Conservation (phyloP, 345 rosid genomes). For the Populus simonii region DNA sequence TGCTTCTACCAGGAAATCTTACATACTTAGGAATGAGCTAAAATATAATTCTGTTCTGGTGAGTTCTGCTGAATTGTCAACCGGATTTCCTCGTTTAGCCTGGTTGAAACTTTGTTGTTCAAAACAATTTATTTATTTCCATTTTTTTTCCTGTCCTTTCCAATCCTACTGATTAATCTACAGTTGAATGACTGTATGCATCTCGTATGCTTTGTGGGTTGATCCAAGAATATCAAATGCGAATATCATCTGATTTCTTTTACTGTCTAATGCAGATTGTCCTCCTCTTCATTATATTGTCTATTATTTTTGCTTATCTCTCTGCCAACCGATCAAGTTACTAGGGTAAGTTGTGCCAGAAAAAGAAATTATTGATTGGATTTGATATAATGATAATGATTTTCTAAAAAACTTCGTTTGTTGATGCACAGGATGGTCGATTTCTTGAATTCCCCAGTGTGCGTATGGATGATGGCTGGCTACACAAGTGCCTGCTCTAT, state of each 20-base stretch:
- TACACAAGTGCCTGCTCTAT: background rate
- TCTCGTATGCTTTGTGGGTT: background rate
- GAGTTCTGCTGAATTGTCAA: conserved; percentile 1
- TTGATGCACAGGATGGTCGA: background rate
- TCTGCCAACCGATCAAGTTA: conserved; percentile 23
- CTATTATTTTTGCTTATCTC: conserved; percentile 36
- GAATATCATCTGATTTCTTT: conserved; percentile 15
- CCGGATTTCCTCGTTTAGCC: background rate
- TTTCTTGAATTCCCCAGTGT: background rate
- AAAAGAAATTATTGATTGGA: background rate
- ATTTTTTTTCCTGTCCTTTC: background rate
- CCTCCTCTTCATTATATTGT: conserved; percentile 37
- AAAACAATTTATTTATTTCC: background rate
- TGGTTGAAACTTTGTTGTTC: background rate
- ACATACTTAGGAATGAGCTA: conserved; percentile 26
- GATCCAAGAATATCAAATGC: background rate
- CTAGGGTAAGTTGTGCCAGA: conserved; percentile 19
- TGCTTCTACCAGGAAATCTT: conserved; percentile 49
- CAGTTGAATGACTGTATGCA: background rate
- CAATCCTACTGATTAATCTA: background rate
- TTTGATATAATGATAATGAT: background rate
- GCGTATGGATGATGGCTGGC: background rate
- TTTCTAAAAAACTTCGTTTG: background rate
- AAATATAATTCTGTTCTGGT: conserved; percentile 32
- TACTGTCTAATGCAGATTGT: conserved; percentile 34